Evolutionary conservation across 169 alveolate genomes (phyloP).

Genomic region (Plasmodium cynomolgi): DNA sequence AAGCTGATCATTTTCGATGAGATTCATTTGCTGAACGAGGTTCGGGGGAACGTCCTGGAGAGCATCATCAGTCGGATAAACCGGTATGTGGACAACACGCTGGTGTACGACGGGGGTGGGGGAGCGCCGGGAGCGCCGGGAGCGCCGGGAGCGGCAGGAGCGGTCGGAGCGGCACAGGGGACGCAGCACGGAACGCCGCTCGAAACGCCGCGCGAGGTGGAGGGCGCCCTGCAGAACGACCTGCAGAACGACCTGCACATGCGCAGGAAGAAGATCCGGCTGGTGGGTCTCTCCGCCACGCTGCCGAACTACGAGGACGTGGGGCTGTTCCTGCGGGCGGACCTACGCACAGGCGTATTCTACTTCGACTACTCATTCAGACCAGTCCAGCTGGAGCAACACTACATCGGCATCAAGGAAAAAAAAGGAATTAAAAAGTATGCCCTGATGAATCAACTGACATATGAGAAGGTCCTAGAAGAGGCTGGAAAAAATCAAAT

Average conservation of each 20-base stretch:
- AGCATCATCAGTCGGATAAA: slow-evolving; percentile 98
- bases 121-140: slow-evolving; percentile 40
- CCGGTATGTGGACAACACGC: slow-evolving; percentile 84
- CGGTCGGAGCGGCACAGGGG: background rate
- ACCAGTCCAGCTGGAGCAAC: slow-evolving; percentile 98
- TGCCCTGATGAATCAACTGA: slow-evolving; percentile 95
- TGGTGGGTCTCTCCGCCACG: slow-evolving; percentile 99
- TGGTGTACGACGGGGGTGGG: slow-evolving; percentile 82
- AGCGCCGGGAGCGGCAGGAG: background rate
- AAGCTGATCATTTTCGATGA: slow-evolving; percentile 99
- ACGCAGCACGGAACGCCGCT: background rate
- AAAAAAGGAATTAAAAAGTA: slow-evolving; percentile 96
- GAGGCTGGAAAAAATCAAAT: slow-evolving; percentile 91
- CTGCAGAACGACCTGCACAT: background rate
- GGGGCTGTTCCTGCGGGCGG: slow-evolving; percentile 96
- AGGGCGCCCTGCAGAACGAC: background rate
- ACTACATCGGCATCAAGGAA: slow-evolving; percentile 98
- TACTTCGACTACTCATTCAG: slow-evolving; percentile 97
- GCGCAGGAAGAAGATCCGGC: slow-evolving; percentile 51
- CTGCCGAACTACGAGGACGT: slow-evolving; percentile 99
- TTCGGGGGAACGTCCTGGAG: slow-evolving; percentile 99
- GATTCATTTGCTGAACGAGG: slow-evolving; percentile 99
- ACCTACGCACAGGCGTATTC: slow-evolving; percentile 92
- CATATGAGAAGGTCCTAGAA: slow-evolving; percentile 93
- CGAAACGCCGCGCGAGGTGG: too few relatives aligned